Evolutionary conservation across 176 grass and related monocot genomes (phyloP).

Genomic region (Sorghum bicolor): Sorghum_bicolor_NCBIv3 NC_012877.2:47530501-47531000

Average conservation of each 20-base stretch:
- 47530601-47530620: conserved; percentile 55
- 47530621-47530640: conserved; percentile 48
- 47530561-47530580: conserved; percentile 54
- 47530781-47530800: conserved; percentile 42
- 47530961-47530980: not conserved
- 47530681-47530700: conserved; percentile 60
- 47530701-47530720: conserved; percentile 39
- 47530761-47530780: conserved; percentile 38
- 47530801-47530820: conserved; percentile 12
- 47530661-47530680: conserved; percentile 38
- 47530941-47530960: not conserved
- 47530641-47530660: conserved; percentile 42
- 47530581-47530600: conserved; percentile 60
- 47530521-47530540: conserved; percentile 33
- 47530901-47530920: not conserved
- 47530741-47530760: conserved; percentile 31
- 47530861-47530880: not conserved
- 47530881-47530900: not conserved
- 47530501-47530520: conserved; percentile 64
- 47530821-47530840: not conserved
- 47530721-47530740: conserved; percentile 39
- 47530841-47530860: not conserved
- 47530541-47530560: conserved; percentile 47
- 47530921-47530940: not conserved
- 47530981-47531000: not conserved